A percentile compares a stretch with the other conserved stretches of the same genome.
phyloP scores from a whole-genome alignment of 164 flowering plant species.

The Umbellularia californica region DNA sequence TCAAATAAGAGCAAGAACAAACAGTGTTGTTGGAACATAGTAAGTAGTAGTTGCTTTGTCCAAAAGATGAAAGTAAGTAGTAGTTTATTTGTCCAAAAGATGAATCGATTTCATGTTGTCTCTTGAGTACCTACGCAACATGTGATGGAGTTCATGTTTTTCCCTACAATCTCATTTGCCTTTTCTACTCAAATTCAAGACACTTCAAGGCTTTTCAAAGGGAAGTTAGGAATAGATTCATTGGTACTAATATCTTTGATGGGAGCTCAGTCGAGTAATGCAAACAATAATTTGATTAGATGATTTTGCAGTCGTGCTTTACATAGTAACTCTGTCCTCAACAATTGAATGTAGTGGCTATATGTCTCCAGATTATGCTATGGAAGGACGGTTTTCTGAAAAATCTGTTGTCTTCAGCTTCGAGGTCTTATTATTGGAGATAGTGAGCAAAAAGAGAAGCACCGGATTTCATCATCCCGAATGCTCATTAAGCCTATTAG shows the following conservation, averaged over 20 bases:
- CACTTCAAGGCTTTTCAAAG: too few relatives aligned
- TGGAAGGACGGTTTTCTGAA: slow-evolving; percentile 12
- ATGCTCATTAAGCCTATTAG: slow-evolving; percentile 5
- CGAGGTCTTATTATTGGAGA: slow-evolving; percentile 49
- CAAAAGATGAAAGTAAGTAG: slow-evolving; percentile 15
- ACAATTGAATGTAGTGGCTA: slow-evolving; percentile 3
- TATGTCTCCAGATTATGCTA: slow-evolving; percentile 7
- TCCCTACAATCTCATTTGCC: background rate
- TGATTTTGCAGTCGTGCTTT: background rate
- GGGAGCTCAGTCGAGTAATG: too few relatives aligned
- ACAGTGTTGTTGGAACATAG: slow-evolving; percentile 25
- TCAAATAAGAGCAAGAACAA: slow-evolving; percentile 21
- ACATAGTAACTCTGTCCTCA: background rate
- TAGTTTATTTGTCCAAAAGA: slow-evolving; percentile 3
- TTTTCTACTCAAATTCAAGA: too few relatives aligned
- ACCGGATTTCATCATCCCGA: background rate
- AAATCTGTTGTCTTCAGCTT: slow-evolving; percentile 25
- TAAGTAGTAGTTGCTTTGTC: slow-evolving; percentile 17
- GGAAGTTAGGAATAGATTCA: too few relatives aligned
- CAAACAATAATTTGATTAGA: background rate
- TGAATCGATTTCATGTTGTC: background rate
- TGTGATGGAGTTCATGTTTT: background rate
- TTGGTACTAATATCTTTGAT: too few relatives aligned
- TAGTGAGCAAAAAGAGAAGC: slow-evolving; percentile 40
- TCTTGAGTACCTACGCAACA: background rate